Percentiles rank a stretch among this genome's conserved stretches.
Evolutionary conservation across 805 yeast species (phyloP).

Genomic region (Starmerella scarabaei): DNA sequence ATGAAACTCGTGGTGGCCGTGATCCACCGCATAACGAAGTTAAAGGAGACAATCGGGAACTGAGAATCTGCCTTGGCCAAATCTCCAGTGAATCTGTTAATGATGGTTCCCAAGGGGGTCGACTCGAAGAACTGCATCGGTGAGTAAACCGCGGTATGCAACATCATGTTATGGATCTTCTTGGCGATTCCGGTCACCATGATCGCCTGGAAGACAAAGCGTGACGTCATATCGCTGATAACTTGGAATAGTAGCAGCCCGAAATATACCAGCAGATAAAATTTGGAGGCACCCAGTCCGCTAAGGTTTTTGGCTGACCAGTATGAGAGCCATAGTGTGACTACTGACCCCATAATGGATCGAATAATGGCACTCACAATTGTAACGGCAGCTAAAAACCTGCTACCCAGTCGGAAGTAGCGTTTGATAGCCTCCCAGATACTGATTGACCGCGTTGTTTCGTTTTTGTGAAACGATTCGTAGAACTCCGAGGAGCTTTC

Average conservation of each 20-base stretch:
- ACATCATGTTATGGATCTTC: slow-evolving; percentile 52
- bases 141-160: slow-evolving; percentile 55
- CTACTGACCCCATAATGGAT: neutral
- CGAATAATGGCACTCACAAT: neutral
- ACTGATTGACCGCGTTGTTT: neutral
- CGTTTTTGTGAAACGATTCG: neutral
- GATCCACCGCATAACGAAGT: slow-evolving; percentile 26
- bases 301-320: slow-evolving; percentile 17
- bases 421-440: neutral
- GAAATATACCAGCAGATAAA: slow-evolving; percentile 15
- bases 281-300: slow-evolving; percentile 13
- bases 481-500: neutral
- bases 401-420: slow-evolving; percentile 1
- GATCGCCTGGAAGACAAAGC: slow-evolving; percentile 11
- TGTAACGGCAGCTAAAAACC: neutral
- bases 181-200: slow-evolving; percentile 9
- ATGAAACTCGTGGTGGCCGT: slow-evolving; percentile 36
- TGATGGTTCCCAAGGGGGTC: slow-evolving; percentile 81
- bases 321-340: slow-evolving; percentile 16
- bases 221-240: slow-evolving; percentile 2
- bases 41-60: slow-evolving; percentile 29
- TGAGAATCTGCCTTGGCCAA: slow-evolving; percentile 71
- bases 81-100: slow-evolving; percentile 83
- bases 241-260: slow-evolving; percentile 7
- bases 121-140: slow-evolving; percentile 93